phyloP scores from a whole-genome alignment of 352 stramenopile species.

The Pythium folliculosum region DNA sequence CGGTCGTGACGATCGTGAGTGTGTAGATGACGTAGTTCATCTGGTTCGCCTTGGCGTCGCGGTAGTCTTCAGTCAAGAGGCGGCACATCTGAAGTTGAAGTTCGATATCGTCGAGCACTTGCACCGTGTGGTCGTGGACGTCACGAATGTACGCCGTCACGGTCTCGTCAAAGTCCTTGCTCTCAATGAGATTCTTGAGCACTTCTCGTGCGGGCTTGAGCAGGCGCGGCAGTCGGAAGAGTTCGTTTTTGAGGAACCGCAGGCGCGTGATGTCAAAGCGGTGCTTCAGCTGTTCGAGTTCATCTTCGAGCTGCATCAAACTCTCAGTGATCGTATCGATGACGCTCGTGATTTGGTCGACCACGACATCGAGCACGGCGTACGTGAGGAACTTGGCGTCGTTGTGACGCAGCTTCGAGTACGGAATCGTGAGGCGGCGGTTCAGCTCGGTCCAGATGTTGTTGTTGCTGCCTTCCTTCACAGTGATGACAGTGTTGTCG shows the following conservation, averaged over 20 bases:
- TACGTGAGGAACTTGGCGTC: conserved; percentile 89
- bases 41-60: conserved; percentile 80
- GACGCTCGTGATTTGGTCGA: conserved; percentile 80
- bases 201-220: conserved; percentile 84
- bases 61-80: conserved; percentile 78
- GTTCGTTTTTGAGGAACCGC: conserved; percentile 76
- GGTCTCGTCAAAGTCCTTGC: conserved; percentile 74
- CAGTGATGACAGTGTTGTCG: conserved; percentile 85
- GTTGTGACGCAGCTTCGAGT: conserved; percentile 90
- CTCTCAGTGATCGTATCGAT: conserved; percentile 78
- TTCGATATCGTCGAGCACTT: conserved; percentile 83
- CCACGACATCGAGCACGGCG: conserved; percentile 84
- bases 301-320: conserved; percentile 75
- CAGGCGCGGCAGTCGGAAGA: conserved; percentile 72
- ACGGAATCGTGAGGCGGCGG: conserved; percentile 69
- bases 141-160: conserved; percentile 86
- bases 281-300: conserved; percentile 65
- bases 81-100: conserved; percentile 81
- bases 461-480: conserved; percentile 68
- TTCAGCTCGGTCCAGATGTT: conserved; percentile 80
- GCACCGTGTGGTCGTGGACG: conserved; percentile 81
- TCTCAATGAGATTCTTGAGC: conserved; percentile 84
- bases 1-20: conserved; percentile 88
- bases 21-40: conserved; percentile 92
- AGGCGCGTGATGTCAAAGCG: conserved; percentile 73